These are phyloP conservation scores for Eucalyptus dawsonii DNA, from an alignment of 345 rosid genomes.

Conservation along the genomic window DNA sequence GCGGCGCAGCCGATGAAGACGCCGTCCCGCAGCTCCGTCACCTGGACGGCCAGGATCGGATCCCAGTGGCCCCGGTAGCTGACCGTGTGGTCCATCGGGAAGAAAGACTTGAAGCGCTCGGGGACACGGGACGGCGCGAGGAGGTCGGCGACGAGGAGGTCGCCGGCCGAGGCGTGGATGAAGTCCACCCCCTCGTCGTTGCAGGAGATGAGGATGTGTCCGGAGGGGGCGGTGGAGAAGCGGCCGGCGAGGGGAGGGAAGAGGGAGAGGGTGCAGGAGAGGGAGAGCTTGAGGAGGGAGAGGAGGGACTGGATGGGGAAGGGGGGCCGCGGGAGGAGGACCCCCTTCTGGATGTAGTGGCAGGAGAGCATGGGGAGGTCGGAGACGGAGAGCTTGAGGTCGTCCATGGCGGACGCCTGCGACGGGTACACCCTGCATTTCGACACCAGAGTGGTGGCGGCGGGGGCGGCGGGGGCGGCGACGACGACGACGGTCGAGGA, in stretches of 20 bases:
- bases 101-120: constrained; percentile 35
- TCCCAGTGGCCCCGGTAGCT: constrained; percentile 66
- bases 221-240: constrained; percentile 30
- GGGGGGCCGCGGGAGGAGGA: constrained; percentile 46
- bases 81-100: constrained; percentile 45
- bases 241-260: constrained; percentile 97
- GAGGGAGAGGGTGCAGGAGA: constrained; percentile 33
- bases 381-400: constrained; percentile 79
- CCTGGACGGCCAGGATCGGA: constrained; percentile 79
- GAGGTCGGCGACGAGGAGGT: constrained; percentile 22
- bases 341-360: constrained; percentile 88
- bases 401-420: constrained; percentile 32
- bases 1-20: constrained; percentile 64
- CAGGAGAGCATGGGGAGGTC: constrained; percentile 98
- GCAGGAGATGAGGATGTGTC: constrained; percentile 46
- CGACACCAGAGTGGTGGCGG: constrained; percentile 18
- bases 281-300: constrained; percentile 30
- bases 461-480: background rate
- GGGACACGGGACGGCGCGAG: constrained; percentile 50
- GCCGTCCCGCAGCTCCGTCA: constrained; percentile 68
- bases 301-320: constrained; percentile 8
- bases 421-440: constrained; percentile 43
- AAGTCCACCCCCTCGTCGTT: constrained; percentile 72
- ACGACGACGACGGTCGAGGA: background rate
- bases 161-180: constrained; percentile 32